phyloP scores from a whole-genome alignment of 768 basidiomycete genomes.

The Mycena haematopus region DNA sequence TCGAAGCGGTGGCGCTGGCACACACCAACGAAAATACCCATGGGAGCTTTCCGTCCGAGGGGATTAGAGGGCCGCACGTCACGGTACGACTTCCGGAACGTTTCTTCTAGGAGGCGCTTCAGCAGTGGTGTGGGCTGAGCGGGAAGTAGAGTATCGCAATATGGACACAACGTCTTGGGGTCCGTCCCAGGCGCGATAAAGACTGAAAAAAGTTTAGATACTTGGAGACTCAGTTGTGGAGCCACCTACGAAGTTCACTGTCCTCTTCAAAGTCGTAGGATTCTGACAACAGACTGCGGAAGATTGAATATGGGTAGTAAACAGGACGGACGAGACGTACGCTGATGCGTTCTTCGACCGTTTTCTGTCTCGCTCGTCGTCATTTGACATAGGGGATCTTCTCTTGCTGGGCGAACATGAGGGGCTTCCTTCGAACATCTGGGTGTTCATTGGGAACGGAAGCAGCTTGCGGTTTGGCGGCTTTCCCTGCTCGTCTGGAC shows the following conservation, averaged over 20 bases:
- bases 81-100: slow-evolving; percentile 57
- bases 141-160: slow-evolving; percentile 78
- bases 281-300: slow-evolving; percentile 10
- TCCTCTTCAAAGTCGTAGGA: slow-evolving; percentile 19
- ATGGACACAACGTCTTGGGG: slow-evolving; percentile 77
- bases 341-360: slow-evolving; percentile 19
- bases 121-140: slow-evolving; percentile 64
- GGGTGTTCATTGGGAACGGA: slow-evolving; percentile 27
- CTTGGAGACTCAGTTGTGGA: background rate
- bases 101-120: slow-evolving; percentile 55
- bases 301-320: background rate
- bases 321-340: background rate
- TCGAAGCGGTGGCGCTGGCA: slow-evolving; percentile 86
- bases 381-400: slow-evolving; percentile 20
- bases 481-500: background rate
- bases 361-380: slow-evolving; percentile 26
- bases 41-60: slow-evolving; percentile 61
- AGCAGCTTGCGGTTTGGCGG: slow-evolving; percentile 3
- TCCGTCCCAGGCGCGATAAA: slow-evolving; percentile 59
- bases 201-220: slow-evolving; percentile 42
- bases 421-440: background rate
- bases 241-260: slow-evolving; percentile 21
- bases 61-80: slow-evolving; percentile 76
- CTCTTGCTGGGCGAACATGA: slow-evolving; percentile 16
- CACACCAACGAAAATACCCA: slow-evolving; percentile 66